These are phyloP conservation scores for Tuber borchii DNA, from an alignment of 495 filamentous ascomycete genomes.

Conservation along the genomic window DNA sequence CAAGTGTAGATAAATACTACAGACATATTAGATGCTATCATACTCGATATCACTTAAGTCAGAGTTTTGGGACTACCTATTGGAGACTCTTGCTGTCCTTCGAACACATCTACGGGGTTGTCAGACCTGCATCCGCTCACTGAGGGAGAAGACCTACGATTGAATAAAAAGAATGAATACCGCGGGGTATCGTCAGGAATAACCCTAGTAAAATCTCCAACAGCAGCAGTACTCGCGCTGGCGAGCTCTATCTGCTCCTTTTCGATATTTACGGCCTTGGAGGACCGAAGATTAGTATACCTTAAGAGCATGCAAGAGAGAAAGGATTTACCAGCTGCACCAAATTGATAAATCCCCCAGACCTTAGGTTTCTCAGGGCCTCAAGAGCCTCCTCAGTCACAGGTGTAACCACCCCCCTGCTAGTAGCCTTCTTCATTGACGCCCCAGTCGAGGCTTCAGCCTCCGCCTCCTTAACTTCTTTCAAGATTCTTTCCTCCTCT, in stretches of 20 bases:
- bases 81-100: constrained; percentile 53
- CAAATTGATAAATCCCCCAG: constrained; percentile 52
- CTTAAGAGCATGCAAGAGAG: background rate
- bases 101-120: constrained; percentile 52
- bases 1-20: constrained; percentile 89
- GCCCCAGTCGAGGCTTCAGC: constrained; percentile 71
- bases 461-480: constrained; percentile 71
- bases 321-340: constrained; percentile 68
- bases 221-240: constrained; percentile 49
- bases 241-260: constrained; percentile 75
- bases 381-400: constrained; percentile 61
- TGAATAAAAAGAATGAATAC: constrained; percentile 73
- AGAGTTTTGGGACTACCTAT: constrained; percentile 45
- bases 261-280: constrained; percentile 65
- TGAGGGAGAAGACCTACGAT: constrained; percentile 24
- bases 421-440: constrained; percentile 51
- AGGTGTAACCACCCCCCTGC: constrained; percentile 58
- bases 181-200: constrained; percentile 80
- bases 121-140: constrained; percentile 6
- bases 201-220: constrained; percentile 40
- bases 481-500: constrained; percentile 74
- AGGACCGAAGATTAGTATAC: constrained; percentile 23
- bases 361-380: constrained; percentile 56
- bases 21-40: background rate
- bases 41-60: no score